Conservation (phyloP, 495 filamentous ascomycete genomes). For the Hyaloscypha bicolor region DNA sequence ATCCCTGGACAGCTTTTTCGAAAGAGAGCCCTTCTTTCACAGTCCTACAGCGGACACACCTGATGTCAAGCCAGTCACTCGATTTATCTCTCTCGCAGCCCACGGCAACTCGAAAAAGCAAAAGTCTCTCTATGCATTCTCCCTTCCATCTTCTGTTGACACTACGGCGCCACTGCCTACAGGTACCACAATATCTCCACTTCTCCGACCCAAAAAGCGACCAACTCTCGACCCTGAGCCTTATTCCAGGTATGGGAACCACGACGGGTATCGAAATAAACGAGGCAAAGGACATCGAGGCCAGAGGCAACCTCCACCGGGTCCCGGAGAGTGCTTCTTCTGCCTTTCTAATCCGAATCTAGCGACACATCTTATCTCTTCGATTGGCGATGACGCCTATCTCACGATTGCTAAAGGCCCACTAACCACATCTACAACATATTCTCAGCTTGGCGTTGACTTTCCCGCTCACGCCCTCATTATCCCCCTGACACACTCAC, state of each 20-base stretch:
- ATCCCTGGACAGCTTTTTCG: slow-evolving; percentile 71
- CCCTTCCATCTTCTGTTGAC: slow-evolving; percentile 65
- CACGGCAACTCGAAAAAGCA: slow-evolving; percentile 72
- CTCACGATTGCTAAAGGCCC: slow-evolving; percentile 92
- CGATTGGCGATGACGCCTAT: slow-evolving; percentile 82
- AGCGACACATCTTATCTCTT: slow-evolving; percentile 84
- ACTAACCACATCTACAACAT: slow-evolving; percentile 68
- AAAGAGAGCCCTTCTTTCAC: slow-evolving; percentile 93
- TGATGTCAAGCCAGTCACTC: slow-evolving; percentile 63
- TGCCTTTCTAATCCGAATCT: slow-evolving; percentile 84
- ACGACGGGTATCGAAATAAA: slow-evolving; percentile 45
- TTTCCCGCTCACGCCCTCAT: slow-evolving; percentile 90
- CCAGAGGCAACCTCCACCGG: slow-evolving; percentile 56
- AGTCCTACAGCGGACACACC: slow-evolving; percentile 54
- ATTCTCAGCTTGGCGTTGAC: slow-evolving; percentile 56
- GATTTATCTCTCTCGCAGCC: slow-evolving; percentile 85
- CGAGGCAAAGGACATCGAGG: slow-evolving; percentile 48
- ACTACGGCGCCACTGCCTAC: slow-evolving; percentile 56
- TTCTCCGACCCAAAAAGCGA: slow-evolving; percentile 60
- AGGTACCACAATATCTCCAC: slow-evolving; percentile 73
- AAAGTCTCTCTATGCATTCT: slow-evolving; percentile 91
- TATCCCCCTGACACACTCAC: slow-evolving; percentile 78
- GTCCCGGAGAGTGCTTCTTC: slow-evolving; percentile 87
- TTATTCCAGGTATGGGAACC: slow-evolving; percentile 61
- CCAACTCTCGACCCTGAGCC: slow-evolving; percentile 56